Conservation (phyloP, 176 grass and related monocot genomes). For the Oryza coarctata region DNA sequence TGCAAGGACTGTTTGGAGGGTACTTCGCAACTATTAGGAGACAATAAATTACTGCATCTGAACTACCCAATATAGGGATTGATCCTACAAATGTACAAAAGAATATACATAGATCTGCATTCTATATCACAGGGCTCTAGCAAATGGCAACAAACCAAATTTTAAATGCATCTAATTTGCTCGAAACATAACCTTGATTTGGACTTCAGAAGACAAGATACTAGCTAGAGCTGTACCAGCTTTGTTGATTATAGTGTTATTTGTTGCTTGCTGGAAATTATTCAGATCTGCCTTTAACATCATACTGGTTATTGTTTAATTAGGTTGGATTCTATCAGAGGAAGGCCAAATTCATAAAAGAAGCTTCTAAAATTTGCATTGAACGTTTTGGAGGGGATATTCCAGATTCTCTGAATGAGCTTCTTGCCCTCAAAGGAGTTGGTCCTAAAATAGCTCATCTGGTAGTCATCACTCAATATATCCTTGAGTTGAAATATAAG, state of each 20-base stretch:
- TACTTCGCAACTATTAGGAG: not conserved
- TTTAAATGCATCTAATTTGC: not conserved
- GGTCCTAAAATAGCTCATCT: conserved; percentile 98
- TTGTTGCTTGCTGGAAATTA: not conserved
- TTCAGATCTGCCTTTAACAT: not conserved
- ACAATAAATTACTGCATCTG: not conserved
- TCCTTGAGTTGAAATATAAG: conserved; percentile 21
- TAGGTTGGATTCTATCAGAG: conserved; percentile 94
- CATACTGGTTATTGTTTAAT: conserved; percentile 23
- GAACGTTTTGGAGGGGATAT: conserved; percentile 86
- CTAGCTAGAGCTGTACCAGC: not conserved
- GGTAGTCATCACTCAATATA: conserved; percentile 39
- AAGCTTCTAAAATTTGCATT: conserved; percentile 80
- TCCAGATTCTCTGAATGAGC: conserved; percentile 63
- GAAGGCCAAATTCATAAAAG: conserved; percentile 82
- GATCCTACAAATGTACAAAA: not conserved
- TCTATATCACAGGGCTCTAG: not conserved
- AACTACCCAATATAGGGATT: not conserved
- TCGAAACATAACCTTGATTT: conserved; percentile 15
- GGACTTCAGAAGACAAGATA: not conserved
- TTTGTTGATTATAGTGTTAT: not conserved
- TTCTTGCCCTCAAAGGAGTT: conserved; percentile 86
- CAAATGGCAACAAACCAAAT: conserved; percentile 1
- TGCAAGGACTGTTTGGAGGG: not conserved
- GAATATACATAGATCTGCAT: not conserved